These are phyloP conservation scores for Heliamphora exappendiculata DNA, from an alignment of 148 eudicot species.

Conservation along the genomic window DNA sequence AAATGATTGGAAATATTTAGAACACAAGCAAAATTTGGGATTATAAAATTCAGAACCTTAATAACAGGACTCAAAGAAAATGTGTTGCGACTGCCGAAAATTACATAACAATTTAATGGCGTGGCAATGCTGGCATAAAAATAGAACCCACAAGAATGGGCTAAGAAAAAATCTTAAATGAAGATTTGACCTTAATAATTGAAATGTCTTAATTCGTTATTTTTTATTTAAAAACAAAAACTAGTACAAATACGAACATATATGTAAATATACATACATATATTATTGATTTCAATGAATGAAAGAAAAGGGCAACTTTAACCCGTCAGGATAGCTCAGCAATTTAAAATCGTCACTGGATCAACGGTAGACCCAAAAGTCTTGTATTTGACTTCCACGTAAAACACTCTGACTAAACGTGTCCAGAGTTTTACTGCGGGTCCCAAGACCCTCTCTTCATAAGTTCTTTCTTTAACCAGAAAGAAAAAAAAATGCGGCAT, in stretches of 20 bases:
- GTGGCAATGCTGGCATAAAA: neutral
- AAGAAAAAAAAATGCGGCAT: slow-evolving; percentile 14
- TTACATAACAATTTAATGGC: neutral
- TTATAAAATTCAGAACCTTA: neutral
- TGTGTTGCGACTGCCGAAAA: neutral
- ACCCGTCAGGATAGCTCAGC: too few species aligned
- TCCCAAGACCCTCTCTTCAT: too few species aligned
- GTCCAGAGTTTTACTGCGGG: too few species aligned
- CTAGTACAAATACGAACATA: neutral
- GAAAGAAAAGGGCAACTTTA: too few species aligned
- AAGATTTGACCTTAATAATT: neutral
- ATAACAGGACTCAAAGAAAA: neutral
- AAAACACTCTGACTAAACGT: too few species aligned
- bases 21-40: neutral
- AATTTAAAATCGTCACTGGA: too few species aligned
- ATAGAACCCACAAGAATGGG: neutral
- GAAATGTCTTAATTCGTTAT: neutral
- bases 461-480: neutral
- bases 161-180: neutral
- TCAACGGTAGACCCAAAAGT: too few species aligned
- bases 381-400: too few species aligned
- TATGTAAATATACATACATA: neutral
- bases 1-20: neutral
- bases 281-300: neutral
- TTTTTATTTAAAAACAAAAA: neutral